Conservation (phyloP, 345 rosid genomes). For the Jatropha curcas region DNA sequence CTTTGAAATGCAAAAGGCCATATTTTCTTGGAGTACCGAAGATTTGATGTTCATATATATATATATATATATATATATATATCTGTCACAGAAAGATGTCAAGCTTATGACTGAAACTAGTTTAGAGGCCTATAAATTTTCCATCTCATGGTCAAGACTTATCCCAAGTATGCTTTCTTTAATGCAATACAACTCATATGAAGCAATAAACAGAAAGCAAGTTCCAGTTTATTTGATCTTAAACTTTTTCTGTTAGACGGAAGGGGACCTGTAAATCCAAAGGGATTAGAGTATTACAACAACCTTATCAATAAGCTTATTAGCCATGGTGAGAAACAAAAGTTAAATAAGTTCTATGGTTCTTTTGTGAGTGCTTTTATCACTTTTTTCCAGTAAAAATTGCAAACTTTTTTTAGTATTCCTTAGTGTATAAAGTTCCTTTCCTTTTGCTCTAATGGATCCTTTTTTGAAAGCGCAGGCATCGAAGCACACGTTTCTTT, state of each 20-base stretch:
- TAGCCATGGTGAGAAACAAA: conserved; percentile 40
- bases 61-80: too few relatives aligned
- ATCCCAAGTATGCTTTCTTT: conserved; percentile 49
- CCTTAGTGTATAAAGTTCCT: not conserved
- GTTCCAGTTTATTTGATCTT: too few relatives aligned
- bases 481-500: conserved; percentile 64
- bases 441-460: not conserved
- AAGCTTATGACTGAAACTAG: conserved; percentile 66
- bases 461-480: conserved; percentile 37
- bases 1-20: not conserved
- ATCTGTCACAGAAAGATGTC: conserved; percentile 66
- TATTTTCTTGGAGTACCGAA: not conserved
- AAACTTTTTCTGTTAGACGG: conserved; percentile 42
- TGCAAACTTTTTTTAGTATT: too few relatives aligned
- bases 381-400: conserved; percentile 58
- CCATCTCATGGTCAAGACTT: conserved; percentile 84
- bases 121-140: conserved; percentile 68
- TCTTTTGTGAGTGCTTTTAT: conserved; percentile 24
- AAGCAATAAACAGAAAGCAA: not conserved
- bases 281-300: conserved; percentile 60
- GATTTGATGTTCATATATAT: not conserved
- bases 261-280: conserved; percentile 57
- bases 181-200: not conserved
- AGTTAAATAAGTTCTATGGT: not conserved
- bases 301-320: conserved; percentile 50